Conservation (phyloP, 2,329 filamentous ascomycete genomes). For the Aureobasidium sp. region DNA sequence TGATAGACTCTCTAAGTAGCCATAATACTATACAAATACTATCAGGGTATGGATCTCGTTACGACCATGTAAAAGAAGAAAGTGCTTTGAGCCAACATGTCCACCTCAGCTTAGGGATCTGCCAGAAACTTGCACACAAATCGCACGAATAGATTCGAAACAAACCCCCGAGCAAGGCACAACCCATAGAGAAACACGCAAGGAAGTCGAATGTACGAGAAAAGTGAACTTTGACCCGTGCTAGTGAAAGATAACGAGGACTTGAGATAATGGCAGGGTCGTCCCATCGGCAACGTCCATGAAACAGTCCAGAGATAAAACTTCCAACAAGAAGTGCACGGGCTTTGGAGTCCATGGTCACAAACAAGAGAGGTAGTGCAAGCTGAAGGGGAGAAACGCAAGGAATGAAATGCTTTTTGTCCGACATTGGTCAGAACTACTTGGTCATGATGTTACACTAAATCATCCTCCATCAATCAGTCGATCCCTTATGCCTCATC, state of each 20-base stretch:
- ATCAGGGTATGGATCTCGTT: too few relatives aligned
- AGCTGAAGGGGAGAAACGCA: not conserved
- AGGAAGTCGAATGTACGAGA: not conserved
- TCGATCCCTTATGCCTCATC: constrained; percentile 16
- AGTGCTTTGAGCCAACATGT: too few relatives aligned
- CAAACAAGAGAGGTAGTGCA: not conserved
- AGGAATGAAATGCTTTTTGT: not conserved
- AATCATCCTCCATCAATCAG: not conserved
- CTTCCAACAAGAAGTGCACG: not conserved
- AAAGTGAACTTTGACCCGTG: not conserved
- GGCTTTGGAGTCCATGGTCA: not conserved
- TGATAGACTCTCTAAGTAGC: too few relatives aligned
- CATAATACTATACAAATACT: too few relatives aligned
- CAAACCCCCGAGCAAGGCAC: too few relatives aligned
- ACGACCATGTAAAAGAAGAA: too few relatives aligned
- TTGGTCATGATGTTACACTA: not conserved
- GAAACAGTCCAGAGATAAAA: not conserved
- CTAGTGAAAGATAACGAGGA: not conserved
- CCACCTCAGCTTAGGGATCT: too few relatives aligned
- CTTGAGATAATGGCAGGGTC: not conserved
- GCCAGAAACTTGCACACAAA: too few relatives aligned
- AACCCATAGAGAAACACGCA: not conserved
- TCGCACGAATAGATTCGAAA: too few relatives aligned
- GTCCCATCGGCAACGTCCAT: not conserved
- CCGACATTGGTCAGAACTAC: not conserved